Percentiles rank a stretch among this genome's conserved stretches.
Evolutionary conservation across 305 asterid species (phyloP).

Genomic region (Caryopteris hybrid): DNA sequence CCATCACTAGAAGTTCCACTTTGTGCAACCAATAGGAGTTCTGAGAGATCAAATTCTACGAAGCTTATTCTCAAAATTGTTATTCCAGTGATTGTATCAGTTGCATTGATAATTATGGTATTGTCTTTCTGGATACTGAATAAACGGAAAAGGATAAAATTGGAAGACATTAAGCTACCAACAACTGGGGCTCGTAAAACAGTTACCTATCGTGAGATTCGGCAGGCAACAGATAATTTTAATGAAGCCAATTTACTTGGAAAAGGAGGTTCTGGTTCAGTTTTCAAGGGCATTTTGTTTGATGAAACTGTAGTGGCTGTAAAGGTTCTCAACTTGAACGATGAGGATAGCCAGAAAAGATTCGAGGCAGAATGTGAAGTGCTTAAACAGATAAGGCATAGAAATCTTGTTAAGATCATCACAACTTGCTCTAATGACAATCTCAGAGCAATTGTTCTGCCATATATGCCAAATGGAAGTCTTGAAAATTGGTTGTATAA

Average conservation of each 20-base stretch:
- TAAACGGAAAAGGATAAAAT: not conserved
- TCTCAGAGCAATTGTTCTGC: conserved; percentile 18
- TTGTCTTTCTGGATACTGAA: not conserved
- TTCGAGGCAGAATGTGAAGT: conserved; percentile 28
- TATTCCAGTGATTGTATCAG: not conserved
- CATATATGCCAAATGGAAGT: conserved; percentile 24
- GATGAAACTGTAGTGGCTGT: conserved; percentile 16
- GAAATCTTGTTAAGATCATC: conserved; percentile 25
- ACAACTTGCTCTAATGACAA: conserved; percentile 17
- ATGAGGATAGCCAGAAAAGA: conserved; percentile 4
- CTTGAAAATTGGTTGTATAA: conserved; percentile 15
- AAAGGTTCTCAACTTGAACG: conserved; percentile 15
- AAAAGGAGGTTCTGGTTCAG: conserved; percentile 21
- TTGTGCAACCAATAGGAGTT: not conserved
- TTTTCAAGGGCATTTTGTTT: conserved; percentile 12
- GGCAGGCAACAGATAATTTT: conserved; percentile 19
- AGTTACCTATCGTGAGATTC: conserved; percentile 13
- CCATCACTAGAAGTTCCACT: not conserved
- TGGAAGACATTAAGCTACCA: not conserved
- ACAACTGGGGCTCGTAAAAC: not conserved
- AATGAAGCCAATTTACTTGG: conserved; percentile 21
- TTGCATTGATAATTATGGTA: not conserved
- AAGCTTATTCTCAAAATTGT: not conserved
- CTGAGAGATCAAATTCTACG: conserved; percentile 5
- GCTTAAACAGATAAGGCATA: conserved; percentile 19